Evolutionary conservation across 768 basidiomycete genomes (phyloP).

Genomic region (Mycena haematopus): DNA sequence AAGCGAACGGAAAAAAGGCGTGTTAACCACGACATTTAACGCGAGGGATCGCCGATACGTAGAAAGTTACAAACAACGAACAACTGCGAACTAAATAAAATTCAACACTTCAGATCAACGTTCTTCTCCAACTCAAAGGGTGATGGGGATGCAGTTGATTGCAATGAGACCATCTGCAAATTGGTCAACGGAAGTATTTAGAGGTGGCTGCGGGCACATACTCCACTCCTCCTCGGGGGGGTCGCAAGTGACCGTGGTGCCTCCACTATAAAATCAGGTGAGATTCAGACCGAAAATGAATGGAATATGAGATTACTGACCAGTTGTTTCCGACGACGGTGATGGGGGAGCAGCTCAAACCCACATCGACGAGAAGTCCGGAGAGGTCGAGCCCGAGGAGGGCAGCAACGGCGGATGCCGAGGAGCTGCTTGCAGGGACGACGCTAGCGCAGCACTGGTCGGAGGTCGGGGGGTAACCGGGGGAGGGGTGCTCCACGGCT

Average conservation of each 20-base stretch:
- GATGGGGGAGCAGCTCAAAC: not conserved
- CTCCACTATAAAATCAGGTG: not conserved
- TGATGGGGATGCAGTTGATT: slow-evolving; percentile 1
- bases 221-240: not conserved
- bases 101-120: too few relatives aligned
- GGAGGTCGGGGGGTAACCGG: not conserved
- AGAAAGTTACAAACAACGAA: too few relatives aligned
- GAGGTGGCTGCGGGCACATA: too few relatives aligned
- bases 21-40: too few relatives aligned
- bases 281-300: not conserved
- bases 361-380: not conserved
- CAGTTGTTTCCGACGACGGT: not conserved
- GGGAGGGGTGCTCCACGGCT: not conserved
- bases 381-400: not conserved
- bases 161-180: not conserved
- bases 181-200: too few relatives aligned
- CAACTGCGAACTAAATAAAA: too few relatives aligned
- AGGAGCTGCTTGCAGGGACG: not conserved
- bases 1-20: too few relatives aligned
- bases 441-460: not conserved
- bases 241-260: not conserved
- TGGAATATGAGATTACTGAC: not conserved
- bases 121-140: not conserved
- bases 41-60: too few relatives aligned
- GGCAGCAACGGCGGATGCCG: not conserved